Base-by-base conservation (phyloP, 2,329 filamentous ascomycete genomes). In the Hansfordia pulvinata region DNA sequence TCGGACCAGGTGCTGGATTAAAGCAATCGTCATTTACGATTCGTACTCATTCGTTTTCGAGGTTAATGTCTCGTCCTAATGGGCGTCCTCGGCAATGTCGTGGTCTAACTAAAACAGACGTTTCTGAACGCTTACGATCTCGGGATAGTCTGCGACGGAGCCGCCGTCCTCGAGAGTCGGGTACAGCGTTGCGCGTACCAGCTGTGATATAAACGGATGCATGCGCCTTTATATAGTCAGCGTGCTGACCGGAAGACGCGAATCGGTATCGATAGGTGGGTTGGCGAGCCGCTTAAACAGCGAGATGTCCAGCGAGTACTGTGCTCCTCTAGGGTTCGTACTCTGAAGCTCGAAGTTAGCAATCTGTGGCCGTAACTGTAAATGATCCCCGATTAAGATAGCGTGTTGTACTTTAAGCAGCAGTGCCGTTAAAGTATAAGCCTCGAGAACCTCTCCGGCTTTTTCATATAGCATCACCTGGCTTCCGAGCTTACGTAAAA, bases 401-500 rank as follows among this genome's bases (percentile, higher is more conserved):
- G 58, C 50, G 31, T 81, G 74, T 41, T 79, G 60, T 0, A 76
- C 43, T 0, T 60, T 60, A 0, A 72, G 71, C 0, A 76, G 49
- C 4, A 80, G 43, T 0, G 73, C 60, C 0, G 69, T 68, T 2
- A 80, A 42, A 3, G 68, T 51, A 31, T 80, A 73, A 0, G 68
- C 56, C 41, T 82, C 76, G 17, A 80, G 52, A 0, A 81, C 68
- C 34, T 82, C 75, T 0, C 65, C 76, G 2, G 76, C 76, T 39
- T 82, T 76, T 41, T 82, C 76, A 18, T 69, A 76, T 1, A 81
- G 42, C 10, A 81, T 43, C 0, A 77, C 61, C 32, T 76, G 75
- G 17, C 53, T 50, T 6, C 48, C 40, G 2, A 76, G 32, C 6
- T 56, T 54, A 6, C 58, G 53, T 0, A 79, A 49, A 2, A 66